Evolutionary conservation across 805 yeast genomes (phyloP), one percentile per base, ranked within the genome.

Genomic region (Metschnikowia kunwiensis): DNA sequence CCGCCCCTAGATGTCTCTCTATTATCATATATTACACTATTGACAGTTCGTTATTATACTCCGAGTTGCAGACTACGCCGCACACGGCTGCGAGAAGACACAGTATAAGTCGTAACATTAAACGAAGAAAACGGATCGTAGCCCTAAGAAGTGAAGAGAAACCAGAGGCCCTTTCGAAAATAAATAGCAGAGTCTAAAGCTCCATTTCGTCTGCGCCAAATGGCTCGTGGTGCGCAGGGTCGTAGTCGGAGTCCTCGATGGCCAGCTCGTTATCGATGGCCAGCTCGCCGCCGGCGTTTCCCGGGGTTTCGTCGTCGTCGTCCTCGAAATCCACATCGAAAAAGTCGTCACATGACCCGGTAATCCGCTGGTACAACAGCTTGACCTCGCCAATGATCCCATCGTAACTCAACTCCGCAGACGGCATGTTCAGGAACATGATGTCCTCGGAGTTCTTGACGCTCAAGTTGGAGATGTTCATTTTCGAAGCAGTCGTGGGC

Each of bases 291-390:
- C 19, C 31, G 11, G 24, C 23, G 15, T 20, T 23, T 2, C 36
- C 24, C 5, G 40, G 30, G 6, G 18, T 24, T 31, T 54, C 51
- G 5, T 68, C 71, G 23, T 80, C 89, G 14, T 88, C 96, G 58
- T 91, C 97, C 61, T 91, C 97, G 55, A 91, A 91, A 61, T 91
- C 97, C 27, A 91, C 86, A 58, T 87, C 96, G 56, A 91, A 91
- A 65, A 93, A 93, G 61, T 91, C 97, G 51, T 91, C 97, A 56
- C 85, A 93, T 2, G 95, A 77, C 7, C 97, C 97, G 8, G 93
- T 94, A 44, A 91, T 80, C 38, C 74, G 70, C 43, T 77, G 80
- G 58, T 86, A 91, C 27, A 91, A 57, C 14, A 76, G 65, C 55
- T 79, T 83, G 5, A 89, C 87, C 43, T 87, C 93, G 2, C 89